Base-by-base conservation (phyloP, 1,284 basidiomycete genomes). In the Coniophora puteana region DNA sequence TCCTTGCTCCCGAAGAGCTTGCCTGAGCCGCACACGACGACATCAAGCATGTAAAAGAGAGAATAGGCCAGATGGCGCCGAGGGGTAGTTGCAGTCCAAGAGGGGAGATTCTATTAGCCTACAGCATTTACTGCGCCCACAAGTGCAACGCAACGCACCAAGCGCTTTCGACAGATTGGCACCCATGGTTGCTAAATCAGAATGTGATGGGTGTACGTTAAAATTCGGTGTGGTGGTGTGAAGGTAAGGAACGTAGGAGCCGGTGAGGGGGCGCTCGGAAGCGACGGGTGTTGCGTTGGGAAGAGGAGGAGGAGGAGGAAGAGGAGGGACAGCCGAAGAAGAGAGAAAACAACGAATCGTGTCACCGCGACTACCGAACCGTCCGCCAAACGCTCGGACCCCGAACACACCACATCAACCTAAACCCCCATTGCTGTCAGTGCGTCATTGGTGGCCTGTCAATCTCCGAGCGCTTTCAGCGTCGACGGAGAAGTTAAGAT, bases 1-100 rank as follows among this genome's bases (percentile, higher is more conserved):
- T 99, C 96, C 80, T 94, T 97, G 80, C 96, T 99, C 64, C 95
- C 94, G 65, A 99, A 98, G 62, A 99, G 80, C 72, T 89, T 90
- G 65, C 80, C 87, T 86, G 72, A 61, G 47, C 66, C 58, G 49
- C 36, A 38, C 37, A 33, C 36, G 36, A 33, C 4, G 28, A 8
- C 26, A 21, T 34, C 30, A 39, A 43, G 43, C 37, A 41, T 23
- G 31, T 47, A 27, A 38, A 34, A 18, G 38, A 44, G 38, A 38
- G 49, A 36, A 38, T 20, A 25, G n/a, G n/a, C n/a, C n/a, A n/a
- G 22, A 31, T 18, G 3, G 37, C 21, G 36, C 36, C 30, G 7
- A 36, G 3, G 25, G 3, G 2, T 4, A 17, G 17, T 37, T 17
- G 7, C 3, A 10, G 20, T 4, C 4, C 2, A 22, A 44, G 34